Evolutionary conservation across 73 alveolate genomes (phyloP).

Genomic region (Paramecium octaurelia): DNA sequence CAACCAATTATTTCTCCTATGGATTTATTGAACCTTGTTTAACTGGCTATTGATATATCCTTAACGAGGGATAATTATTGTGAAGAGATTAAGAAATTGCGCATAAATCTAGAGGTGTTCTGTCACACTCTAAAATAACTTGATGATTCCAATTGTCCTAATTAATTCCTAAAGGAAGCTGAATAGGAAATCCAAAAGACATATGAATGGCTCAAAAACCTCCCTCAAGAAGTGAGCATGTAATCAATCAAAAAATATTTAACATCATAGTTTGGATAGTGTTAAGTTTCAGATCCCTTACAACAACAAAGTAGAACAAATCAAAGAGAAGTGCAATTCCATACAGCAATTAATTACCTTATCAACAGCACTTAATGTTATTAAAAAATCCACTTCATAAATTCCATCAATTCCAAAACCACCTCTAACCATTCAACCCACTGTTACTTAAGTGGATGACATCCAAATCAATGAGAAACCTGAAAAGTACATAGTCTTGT

Average conservation of each 20-base stretch:
- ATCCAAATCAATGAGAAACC: not conserved
- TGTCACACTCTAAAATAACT: not conserved
- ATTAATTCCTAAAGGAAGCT: not conserved
- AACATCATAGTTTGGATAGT: not conserved
- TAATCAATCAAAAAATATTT: not conserved
- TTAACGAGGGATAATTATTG: not conserved
- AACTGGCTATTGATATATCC: not conserved
- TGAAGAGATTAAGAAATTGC: not conserved
- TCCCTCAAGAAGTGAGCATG: not conserved
- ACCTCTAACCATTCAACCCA: not conserved
- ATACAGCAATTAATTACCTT: not conserved
- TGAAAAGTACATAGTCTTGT: not conserved
- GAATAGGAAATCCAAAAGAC: not conserved
- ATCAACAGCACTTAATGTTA: not conserved
- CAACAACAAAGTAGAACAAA: not conserved
- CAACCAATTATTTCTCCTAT: not conserved
- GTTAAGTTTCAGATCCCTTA: not conserved
- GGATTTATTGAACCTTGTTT: not conserved
- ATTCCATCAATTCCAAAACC: not conserved
- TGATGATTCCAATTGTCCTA: not conserved
- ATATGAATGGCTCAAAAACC: not conserved
- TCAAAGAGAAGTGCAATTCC: not conserved
- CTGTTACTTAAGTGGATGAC: not conserved
- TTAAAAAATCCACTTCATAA: not conserved
- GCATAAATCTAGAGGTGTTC: not conserved